Evolutionary conservation across 805 yeast genomes (phyloP).

Genomic region (Cyberlindnera mississippiensis): DNA sequence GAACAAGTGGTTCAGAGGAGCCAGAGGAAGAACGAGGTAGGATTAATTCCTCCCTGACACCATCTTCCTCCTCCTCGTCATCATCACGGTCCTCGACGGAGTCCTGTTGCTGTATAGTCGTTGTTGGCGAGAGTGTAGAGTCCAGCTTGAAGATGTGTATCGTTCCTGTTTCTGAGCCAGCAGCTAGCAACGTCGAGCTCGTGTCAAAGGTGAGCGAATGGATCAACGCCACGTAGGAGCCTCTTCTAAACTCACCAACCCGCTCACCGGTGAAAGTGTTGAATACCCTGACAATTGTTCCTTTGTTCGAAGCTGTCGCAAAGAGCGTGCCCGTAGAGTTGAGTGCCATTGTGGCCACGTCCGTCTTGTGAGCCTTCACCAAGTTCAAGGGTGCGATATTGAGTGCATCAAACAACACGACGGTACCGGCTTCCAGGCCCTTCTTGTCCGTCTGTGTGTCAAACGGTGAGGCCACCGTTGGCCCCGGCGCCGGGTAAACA

Average conservation of each 20-base stretch:
- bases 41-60: conserved; percentile 7
- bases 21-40: conserved; percentile 10
- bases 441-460: not conserved
- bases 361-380: conserved; percentile 81
- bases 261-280: conserved; percentile 51
- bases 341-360: conserved; percentile 62
- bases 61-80: conserved; percentile 11
- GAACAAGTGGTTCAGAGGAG: not conserved
- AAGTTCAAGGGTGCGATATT: conserved; percentile 73
- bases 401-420: conserved; percentile 74
- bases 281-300: conserved; percentile 85
- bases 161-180: conserved; percentile 60
- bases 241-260: conserved; percentile 74
- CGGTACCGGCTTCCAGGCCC: conserved; percentile 27
- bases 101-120: not conserved
- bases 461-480: conserved; percentile 23
- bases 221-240: conserved; percentile 61
- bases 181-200: conserved; percentile 47
- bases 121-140: not conserved
- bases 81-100: no score
- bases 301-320: conserved; percentile 88
- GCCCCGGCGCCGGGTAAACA: conserved; percentile 50
- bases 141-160: conserved; percentile 56
- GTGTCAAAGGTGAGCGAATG: conserved; percentile 49
- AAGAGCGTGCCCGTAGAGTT: conserved; percentile 73